Evolutionary conservation across 768 basidiomycete species (phyloP).

Genomic region (Gloeopeniophorella convolvens): DNA sequence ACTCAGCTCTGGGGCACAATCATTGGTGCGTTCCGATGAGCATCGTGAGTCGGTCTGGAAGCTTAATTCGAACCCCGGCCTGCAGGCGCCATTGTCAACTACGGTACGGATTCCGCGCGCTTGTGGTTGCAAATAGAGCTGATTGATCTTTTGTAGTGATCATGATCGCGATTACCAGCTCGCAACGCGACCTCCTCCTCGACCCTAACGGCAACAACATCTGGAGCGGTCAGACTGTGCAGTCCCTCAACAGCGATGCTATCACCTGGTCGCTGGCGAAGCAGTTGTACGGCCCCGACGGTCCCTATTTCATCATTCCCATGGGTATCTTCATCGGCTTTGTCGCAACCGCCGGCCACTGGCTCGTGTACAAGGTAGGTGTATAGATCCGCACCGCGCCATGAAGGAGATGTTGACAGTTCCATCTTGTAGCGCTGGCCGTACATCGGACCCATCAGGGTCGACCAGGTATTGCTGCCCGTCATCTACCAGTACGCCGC

Average conservation of each 20-base stretch:
- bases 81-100: constrained; percentile 32
- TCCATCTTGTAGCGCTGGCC: constrained; percentile 43
- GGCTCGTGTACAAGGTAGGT: constrained; percentile 45
- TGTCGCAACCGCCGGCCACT: constrained; percentile 46
- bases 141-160: constrained; percentile 34
- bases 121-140: constrained; percentile 25
- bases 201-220: constrained; percentile 51
- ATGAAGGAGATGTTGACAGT: not conserved
- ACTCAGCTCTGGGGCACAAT: constrained; percentile 64
- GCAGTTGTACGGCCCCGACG: constrained; percentile 45
- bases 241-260: constrained; percentile 50
- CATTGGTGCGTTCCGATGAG: constrained; percentile 32
- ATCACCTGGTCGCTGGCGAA: constrained; percentile 62
- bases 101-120: constrained; percentile 20
- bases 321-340: constrained; percentile 49
- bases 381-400: not conserved
- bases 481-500: constrained; percentile 45
- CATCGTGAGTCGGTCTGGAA: not conserved
- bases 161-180: constrained; percentile 47
- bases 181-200: constrained; percentile 48
- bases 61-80: not conserved
- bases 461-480: constrained; percentile 46
- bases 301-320: constrained; percentile 52
- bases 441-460: constrained; percentile 44
- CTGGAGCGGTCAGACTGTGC: constrained; percentile 38